Conservation (phyloP, 768 basidiomycete genomes). For the Suillus paluster region DNA sequence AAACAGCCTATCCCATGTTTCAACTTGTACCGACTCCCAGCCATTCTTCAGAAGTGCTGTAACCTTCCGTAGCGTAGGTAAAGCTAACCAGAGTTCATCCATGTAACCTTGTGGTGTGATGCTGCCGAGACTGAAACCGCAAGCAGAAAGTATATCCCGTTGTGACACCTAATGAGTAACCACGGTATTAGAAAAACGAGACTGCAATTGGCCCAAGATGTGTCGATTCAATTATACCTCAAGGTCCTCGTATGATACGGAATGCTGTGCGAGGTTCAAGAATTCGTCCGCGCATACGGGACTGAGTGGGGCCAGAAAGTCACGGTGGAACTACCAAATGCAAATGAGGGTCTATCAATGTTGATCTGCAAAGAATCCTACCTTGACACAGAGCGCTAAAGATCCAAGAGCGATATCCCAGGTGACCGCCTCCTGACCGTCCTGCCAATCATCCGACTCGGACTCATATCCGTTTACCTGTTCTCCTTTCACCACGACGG, state of each 20-base stretch:
- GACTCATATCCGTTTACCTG: background rate
- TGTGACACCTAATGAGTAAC: conserved; percentile 49
- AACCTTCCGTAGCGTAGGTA: conserved; percentile 53
- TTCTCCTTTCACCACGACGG: conserved; percentile 2
- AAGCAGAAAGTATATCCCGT: conserved; percentile 53
- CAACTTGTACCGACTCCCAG: conserved; percentile 50
- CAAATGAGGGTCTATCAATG: background rate
- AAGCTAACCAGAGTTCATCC: conserved; percentile 61
- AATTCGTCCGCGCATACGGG: conserved; percentile 59
- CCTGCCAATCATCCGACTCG: background rate
- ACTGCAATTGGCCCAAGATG: background rate
- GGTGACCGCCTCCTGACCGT: conserved; percentile 35
- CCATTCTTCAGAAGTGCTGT: conserved; percentile 39
- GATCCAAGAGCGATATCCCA: conserved; percentile 67
- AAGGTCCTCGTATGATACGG: conserved; percentile 49
- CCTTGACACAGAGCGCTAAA: conserved; percentile 67
- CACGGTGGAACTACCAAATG: conserved; percentile 58
- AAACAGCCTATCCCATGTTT: conserved; percentile 57
- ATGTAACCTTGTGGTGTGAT: conserved; percentile 56
- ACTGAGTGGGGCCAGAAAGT: conserved; percentile 58
- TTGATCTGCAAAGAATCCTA: conserved; percentile 21
- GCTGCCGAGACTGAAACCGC: conserved; percentile 54
- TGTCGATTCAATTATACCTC: conserved; percentile 45
- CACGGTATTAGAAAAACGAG: background rate
- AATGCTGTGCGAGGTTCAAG: conserved; percentile 51